Evolutionary conservation across 2,329 filamentous ascomycete genomes (phyloP).

Genomic region (Dactylellina parvicollis): DNA sequence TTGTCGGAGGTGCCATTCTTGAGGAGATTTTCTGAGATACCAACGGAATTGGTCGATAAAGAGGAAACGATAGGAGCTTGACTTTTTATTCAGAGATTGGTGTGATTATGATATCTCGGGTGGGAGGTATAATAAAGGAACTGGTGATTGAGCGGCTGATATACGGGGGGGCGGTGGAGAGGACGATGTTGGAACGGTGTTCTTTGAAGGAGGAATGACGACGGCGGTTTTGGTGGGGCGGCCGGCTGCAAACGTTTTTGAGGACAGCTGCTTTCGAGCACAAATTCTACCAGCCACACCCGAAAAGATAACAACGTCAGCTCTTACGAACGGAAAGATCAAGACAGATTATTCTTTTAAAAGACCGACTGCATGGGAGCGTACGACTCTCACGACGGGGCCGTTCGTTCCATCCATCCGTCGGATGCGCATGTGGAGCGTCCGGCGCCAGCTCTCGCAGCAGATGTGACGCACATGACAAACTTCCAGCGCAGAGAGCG

Average conservation of each 20-base stretch:
- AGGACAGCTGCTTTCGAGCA: slow-evolving; percentile 36
- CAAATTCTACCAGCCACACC: slow-evolving; percentile 14
- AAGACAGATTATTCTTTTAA: slow-evolving; percentile 4
- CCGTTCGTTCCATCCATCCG: too few relatives aligned
- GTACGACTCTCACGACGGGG: too few relatives aligned
- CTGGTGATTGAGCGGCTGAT: background rate
- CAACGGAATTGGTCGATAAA: background rate
- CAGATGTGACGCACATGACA: slow-evolving; percentile 1
- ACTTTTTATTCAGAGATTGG: background rate
- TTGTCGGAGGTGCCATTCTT: slow-evolving; percentile 77
- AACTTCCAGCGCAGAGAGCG: background rate
- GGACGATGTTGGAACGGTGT: slow-evolving; percentile 31
- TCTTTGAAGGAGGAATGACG: slow-evolving; percentile 36
- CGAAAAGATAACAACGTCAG: slow-evolving; percentile 7
- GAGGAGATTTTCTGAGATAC: background rate
- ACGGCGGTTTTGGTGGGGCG: slow-evolving; percentile 26
- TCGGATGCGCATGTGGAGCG: too few relatives aligned
- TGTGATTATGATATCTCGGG: too few relatives aligned
- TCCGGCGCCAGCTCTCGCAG: background rate
- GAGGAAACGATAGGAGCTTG: background rate
- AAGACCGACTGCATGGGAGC: background rate
- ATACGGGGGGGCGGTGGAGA: slow-evolving; percentile 10
- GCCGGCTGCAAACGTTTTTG: slow-evolving; percentile 35
- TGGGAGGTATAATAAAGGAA: background rate
- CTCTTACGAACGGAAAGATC: background rate